Evolutionary conservation across 441 rosid genomes (phyloP), one percentile per base, ranked within the genome.

Genomic region (Pelargonium cotyledonis): DNA sequence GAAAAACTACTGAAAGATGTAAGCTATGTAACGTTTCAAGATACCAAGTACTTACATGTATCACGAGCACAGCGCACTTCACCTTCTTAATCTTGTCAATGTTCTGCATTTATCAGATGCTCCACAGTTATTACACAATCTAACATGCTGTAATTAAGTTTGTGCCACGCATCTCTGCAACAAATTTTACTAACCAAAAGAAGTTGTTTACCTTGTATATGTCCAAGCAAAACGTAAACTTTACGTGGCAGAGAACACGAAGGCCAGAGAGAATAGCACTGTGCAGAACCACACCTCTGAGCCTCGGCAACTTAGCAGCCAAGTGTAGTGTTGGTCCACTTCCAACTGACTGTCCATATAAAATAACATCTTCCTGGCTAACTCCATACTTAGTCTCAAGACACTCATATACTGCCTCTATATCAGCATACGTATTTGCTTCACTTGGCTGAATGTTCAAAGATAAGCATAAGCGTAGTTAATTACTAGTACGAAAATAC

Each of bases 191-290:
- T 10, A 18, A 16, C 8, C 66, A 41, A 2, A 70, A 77, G 15
- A 16, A 67, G 53, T 44, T 23, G 53, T 40, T 19, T 77, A 90
- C 99, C 95, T 82, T 79, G 71, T 92, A 92, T 44, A 95, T 95
- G 80, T 95, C 99, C 18, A 86, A 86, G 76, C 99, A 95, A 76
- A 82, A 92, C 53, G 88, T 67, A 82, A 86, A 92, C 66, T 88
- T 95, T 60, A 86, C 97, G 70, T 95, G 99, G 81, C 99, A 95
- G 67, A 95, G 86, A 71, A 95, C 99, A 12, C 99, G 97, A 63
- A 95, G 97, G 67, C 99, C 99, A 65, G 99, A 95, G 74, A 95
- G 97, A 73, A 95, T 95, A 79, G 92, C 97, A 11, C 99, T 95
- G 65, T 91, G 99, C 74, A 95, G 84, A 79, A 95, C 97, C 16